Evolutionary conservation across 2,329 filamentous ascomycete genomes (phyloP).

Genomic region (Didymella sp.): DNA sequence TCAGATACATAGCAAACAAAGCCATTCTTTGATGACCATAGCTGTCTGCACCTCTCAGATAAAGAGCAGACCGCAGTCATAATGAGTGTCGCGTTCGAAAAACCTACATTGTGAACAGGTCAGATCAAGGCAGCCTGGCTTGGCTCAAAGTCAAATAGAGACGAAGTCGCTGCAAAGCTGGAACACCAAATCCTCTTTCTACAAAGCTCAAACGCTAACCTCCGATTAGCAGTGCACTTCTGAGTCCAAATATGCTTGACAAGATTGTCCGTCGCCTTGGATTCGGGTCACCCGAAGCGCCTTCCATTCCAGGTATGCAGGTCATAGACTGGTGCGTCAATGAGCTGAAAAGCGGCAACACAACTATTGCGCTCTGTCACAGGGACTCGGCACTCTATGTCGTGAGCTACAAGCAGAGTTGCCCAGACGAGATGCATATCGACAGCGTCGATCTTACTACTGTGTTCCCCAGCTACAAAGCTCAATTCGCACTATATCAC

Average conservation of each 20-base stretch:
- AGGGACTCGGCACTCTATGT: background rate
- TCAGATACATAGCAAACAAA: background rate
- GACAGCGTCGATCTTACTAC: background rate
- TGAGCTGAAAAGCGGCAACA: background rate
- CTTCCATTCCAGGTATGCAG: constrained; percentile 4
- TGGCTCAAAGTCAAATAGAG: background rate
- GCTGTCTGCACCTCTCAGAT: background rate
- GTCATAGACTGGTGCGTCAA: constrained; percentile 3
- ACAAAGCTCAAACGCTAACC: background rate
- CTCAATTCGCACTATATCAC: constrained; percentile 1
- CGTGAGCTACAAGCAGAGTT: background rate
- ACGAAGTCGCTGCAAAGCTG: background rate
- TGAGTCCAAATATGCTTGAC: background rate
- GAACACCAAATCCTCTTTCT: background rate
- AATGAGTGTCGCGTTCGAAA: background rate
- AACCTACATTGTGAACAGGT: background rate
- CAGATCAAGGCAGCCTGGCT: background rate
- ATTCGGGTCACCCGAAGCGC: background rate
- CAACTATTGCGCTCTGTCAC: background rate
- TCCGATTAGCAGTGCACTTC: background rate
- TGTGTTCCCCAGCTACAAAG: background rate
- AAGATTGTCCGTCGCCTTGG: background rate
- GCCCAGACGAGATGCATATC: background rate
- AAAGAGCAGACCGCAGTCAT: background rate
- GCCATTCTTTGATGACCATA: background rate